Evolutionary conservation across 116 monocot genomes (phyloP), one percentile per base, ranked within the genome.

Genomic region (Trichopus zeylanicus): DNA sequence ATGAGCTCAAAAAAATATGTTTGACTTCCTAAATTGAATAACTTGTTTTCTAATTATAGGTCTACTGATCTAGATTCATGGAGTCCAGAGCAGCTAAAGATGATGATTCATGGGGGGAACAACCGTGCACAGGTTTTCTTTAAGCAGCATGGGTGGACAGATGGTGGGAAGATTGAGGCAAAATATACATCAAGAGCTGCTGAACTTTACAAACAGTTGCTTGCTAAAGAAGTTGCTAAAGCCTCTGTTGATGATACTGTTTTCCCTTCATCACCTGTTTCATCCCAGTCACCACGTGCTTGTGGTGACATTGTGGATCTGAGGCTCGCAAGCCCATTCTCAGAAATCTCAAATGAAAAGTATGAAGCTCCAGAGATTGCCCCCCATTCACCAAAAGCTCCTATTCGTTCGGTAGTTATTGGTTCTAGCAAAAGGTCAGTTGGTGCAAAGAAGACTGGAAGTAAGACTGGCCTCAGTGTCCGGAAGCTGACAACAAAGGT

Each of bases 401-500:
- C 75, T 28, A 61, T 37, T 66, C 82, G 82, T 47, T 69, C 86
- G 20, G 64, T 63, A 22, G 61, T 77, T 62, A 31, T 74, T 18
- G 76, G 64, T 66, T 62, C 85, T 57, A 75, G 73, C 16, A 97
- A 87, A 71, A 97, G 84, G 67, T 78, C 90, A 1, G 70, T 84
- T 70, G 84, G 90, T 59, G 65, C 59, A 46, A 97, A 73, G 70
- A 90, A 84, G 75, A 67, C 53, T 29, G 87, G 91, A 60, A 55
- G 69, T 42, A 95, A 97, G 70, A 74, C 66, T 49, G 87, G 95
- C 6, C 87, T 97, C 70, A 84, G 95, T 63, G 87, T 75, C 23
- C 67, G 77, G 27, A 97, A 90, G 73, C 91, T 90, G 48, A 82
- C 87, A 29, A 84, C 90, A 39, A 97, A 90, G 91, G 95, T 42